phyloP scores from a whole-genome alignment of 148 eudicot species.

The Vaccinium darrowii region DNA sequence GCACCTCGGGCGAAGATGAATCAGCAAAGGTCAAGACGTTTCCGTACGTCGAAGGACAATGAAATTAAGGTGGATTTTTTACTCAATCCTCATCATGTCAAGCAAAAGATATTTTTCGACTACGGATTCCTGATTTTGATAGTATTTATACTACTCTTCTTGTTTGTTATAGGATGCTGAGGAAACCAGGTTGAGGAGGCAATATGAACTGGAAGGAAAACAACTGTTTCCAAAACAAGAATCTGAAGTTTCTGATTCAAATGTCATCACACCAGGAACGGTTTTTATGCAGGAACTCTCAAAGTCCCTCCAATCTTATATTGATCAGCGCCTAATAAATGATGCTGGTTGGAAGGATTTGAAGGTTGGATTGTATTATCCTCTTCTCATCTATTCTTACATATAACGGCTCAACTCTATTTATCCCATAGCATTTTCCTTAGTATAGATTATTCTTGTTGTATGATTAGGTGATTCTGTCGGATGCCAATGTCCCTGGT shows the following conservation, averaged over 20 bases:
- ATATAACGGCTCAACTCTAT: neutral
- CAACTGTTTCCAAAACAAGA: conserved; percentile 31
- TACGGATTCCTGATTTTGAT: neutral
- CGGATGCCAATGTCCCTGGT: conserved; percentile 50
- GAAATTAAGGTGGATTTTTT: conserved; percentile 30
- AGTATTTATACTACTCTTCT: neutral
- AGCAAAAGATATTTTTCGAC: neutral
- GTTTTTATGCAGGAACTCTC: conserved; percentile 45
- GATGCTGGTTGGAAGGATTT: conserved; percentile 39
- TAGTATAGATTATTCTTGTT: neutral
- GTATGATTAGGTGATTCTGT: conserved; percentile 39
- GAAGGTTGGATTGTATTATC: conserved; percentile 24
- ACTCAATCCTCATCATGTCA: neutral
- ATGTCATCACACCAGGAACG: conserved; percentile 50
- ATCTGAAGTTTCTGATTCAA: conserved; percentile 39
- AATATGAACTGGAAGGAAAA: conserved; percentile 35
- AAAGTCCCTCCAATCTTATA: conserved; percentile 31
- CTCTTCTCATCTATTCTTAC: neutral
- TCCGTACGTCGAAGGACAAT: conserved; percentile 15
- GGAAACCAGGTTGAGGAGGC: conserved; percentile 29
- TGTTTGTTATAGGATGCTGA: conserved; percentile 33
- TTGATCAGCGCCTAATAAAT: conserved; percentile 20
- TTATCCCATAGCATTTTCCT: neutral
- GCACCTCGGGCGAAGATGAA: conserved; percentile 26
- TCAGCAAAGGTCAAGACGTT: conserved; percentile 21